Evolutionary conservation across 306 rosid genomes (phyloP), one percentile per base, ranked within the genome.

Genomic region (Quillaja saponaria): DNA sequence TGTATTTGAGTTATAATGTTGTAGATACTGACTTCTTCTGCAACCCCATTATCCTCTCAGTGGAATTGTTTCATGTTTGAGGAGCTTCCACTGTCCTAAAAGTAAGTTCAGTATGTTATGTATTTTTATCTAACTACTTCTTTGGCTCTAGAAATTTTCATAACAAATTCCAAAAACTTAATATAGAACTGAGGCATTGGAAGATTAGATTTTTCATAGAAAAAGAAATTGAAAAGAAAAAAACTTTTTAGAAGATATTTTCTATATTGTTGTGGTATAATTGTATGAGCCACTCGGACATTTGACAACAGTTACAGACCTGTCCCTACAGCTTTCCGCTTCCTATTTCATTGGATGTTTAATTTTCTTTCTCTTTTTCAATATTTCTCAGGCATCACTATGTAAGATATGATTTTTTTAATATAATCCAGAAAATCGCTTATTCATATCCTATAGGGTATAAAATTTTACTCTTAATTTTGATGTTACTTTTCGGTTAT

Each of bases 51-150:
- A 33, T 61, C 53, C 47, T 78, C n/a, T 39, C 74, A 82, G 84
- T 49, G 76, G 77, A 72, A 45, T 3, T 42, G 77, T 73, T 72
- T 18, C 80, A n/a, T 90, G 91, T 72, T 52, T 78, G 58, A 45
- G 72, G 7, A 73, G 34, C 63, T 16, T 21, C 15, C 1, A n/a
- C 3, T 86, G 87, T 72, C 37, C 64, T 39, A 25, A 38, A 74
- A 54, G 95, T 83, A 76, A 74, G 95, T 52, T 49, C 34, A 19
- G 31, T 4, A 25, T 25, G 31, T 25, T 61, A 48, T 33, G 45
- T 37, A 64, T 64, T 34, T 58, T 8, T 57, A 54, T 61, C 39
- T 34, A 15, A 28, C 8, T 21, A 63, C 10, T 64, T 41, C 38
- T 64, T 69, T 39, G 31, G 61, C 10, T 8, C 31, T 35, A n/a